Conservation (phyloP, 352 stramenopile species). For the Peronospora destructor region DNA sequence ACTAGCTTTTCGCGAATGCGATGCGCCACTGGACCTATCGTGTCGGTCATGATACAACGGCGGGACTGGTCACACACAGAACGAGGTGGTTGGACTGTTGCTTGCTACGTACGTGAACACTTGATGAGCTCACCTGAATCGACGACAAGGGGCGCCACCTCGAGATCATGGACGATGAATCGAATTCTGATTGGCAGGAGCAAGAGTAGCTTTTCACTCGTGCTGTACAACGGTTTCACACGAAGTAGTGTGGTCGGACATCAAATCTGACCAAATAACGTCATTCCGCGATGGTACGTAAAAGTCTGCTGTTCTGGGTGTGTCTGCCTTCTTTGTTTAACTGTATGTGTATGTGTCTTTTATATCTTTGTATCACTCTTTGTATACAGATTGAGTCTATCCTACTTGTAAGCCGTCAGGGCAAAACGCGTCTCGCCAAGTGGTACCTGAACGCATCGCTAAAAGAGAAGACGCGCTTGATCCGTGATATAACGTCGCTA, state of each 20-base stretch:
- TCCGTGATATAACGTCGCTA: constrained; percentile 83
- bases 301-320: too few species aligned
- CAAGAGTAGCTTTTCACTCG: background rate
- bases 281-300: too few species aligned
- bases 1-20: constrained; percentile 66
- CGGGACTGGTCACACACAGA: constrained; percentile 8
- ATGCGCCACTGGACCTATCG: constrained; percentile 39
- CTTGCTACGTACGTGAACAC: background rate
- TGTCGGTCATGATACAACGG: constrained; percentile 31
- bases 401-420: constrained; percentile 86
- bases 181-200: constrained; percentile 24
- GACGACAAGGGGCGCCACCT: constrained; percentile 5
- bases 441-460: constrained; percentile 81
- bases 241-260: too few species aligned
- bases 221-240: background rate
- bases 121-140: background rate
- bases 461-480: constrained; percentile 84
- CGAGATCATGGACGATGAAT: constrained; percentile 3
- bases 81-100: background rate
- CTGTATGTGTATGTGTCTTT: constrained; percentile 2
- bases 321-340: background rate
- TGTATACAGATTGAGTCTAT: constrained; percentile 79
- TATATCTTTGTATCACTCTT: background rate
- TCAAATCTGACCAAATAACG: too few species aligned
- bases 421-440: constrained; percentile 88